Base-by-base conservation (phyloP, 192 early-diverging fungal genomes). In the Linnemannia elongata region DNA sequence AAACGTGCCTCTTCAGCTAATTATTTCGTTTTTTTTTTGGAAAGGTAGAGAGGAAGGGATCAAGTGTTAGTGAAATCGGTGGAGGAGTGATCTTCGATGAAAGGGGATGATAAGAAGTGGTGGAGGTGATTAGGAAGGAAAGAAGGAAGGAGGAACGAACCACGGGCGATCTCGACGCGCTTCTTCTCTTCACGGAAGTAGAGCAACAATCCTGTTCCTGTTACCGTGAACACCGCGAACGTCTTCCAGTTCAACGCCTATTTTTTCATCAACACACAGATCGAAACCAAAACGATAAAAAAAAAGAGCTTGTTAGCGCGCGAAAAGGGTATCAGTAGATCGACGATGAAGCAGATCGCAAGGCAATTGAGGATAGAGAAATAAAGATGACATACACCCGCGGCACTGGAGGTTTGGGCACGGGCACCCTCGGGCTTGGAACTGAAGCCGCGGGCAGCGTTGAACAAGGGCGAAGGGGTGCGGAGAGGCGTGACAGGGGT, bases 111-210 rank as follows among this genome's bases (percentile, higher is more conserved):
- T 24, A 68, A 35, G 1, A 82, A 33, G 36, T 33, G 45, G 36
- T 12, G 35, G 18, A 24, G 41, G 55, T 38, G 33, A 30, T 72
- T 4, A 6, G 70, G 22, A 39, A 20, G 36, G 6, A 33, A 44
- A 6, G 4, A 0, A 27, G n/a, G 24, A 18, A 38, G 36, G 20
- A 38, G 36, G 30, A 42, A 47, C 45, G 38, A 60, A 82, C 81
- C 89, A 88, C 91, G 88, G 74, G 90, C 91, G 74, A 83, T 45
- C 10, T 80, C 78, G 24, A 94, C 83, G 49, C 89, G 87, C 72
- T 93, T 89, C 89, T 95, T 95, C 70, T 92, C 91, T 41, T 88
- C 72, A 15, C 91, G 91, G 82, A 95, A 96, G 82, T 94, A 94
- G 80, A 90, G 90, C 35, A 93, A 54, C 15, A 95, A 85, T 10